Conservation (phyloP, 345 rosid species). For the Eucalyptus polybractea region DNA sequence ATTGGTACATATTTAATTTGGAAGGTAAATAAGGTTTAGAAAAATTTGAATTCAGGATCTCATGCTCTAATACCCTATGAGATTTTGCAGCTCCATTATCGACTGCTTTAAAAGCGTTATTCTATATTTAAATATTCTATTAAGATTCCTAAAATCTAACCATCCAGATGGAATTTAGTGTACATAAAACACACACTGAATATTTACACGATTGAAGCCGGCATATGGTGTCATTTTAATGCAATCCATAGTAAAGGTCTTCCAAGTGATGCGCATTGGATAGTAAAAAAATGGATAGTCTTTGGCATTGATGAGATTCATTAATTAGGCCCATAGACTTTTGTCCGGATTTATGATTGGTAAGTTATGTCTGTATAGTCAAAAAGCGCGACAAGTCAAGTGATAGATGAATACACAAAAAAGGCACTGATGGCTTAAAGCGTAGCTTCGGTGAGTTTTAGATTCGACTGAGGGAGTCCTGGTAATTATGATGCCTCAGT, state of each 20-base stretch:
- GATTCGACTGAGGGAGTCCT: neutral
- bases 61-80: too few relatives aligned
- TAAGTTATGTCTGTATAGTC: neutral
- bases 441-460: neutral
- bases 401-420: neutral
- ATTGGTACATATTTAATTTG: too few relatives aligned
- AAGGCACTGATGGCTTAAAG: neutral
- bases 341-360: neutral
- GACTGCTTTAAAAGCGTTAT: neutral
- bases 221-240: neutral
- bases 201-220: neutral
- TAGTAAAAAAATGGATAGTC: neutral
- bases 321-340: neutral
- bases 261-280: neutral
- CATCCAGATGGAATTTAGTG: neutral
- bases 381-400: neutral
- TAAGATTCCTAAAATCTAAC: neutral
- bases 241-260: neutral
- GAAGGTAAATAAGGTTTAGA: neutral
- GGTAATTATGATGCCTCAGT: neutral
- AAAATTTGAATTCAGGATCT: neutral
- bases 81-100: accelerated
- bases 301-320: neutral
- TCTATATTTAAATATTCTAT: slow-evolving; percentile 1
- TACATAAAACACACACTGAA: slow-evolving; percentile 14